Base-by-base conservation (phyloP, 2,329 filamentous ascomycete species). In the Shiraia sp. region DNA sequence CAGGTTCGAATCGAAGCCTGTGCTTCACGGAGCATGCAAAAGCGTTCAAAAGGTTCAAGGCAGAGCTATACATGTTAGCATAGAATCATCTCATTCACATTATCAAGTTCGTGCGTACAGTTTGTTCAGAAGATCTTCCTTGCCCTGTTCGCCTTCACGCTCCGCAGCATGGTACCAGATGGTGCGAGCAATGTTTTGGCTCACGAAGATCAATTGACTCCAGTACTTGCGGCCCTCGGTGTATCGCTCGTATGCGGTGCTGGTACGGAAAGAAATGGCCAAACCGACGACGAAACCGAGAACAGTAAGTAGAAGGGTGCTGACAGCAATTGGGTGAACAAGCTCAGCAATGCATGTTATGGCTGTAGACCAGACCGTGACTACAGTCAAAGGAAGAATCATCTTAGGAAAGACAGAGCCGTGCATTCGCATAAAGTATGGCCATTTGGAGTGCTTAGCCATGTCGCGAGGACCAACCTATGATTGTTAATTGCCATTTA, bases 271-370 rank as follows among this genome's bases (percentile, higher is more conserved):
- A 1, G 86, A 89, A 24, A 91, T 77, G n/a, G 84, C 80, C 45
- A 91, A 72, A 79, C 84, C 84, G 65, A 91, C 86, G 45, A 91
- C 85, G 72, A 91, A 90, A 85, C 87, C 87, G 31, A 87, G 79
- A 37, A 91, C 82, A 1, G 87, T 90, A 38, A 91, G 76, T 14
- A 90, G 75, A 23, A 89, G 77, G n/a, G 77, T 82, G 61, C 79
- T 78, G 49, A 90, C 82, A 32, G 77, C 78, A 13, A 85, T 62
- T 14, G 59, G 37, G 47, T 76, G 65, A 10, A 78, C 69, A 34
- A 71, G 71, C 41, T 73, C 55, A 10, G 53, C 67, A 17, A 71
- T 44, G 39, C 71, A 68, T 10, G 83, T 87, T 47, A 90, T 82
- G 25, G 77, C 65, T 1, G 84, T 85, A 1, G 85, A 75, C 87